Base-by-base conservation (phyloP, 164 flowering plant species). In the Liquidambar formosana region DNA sequence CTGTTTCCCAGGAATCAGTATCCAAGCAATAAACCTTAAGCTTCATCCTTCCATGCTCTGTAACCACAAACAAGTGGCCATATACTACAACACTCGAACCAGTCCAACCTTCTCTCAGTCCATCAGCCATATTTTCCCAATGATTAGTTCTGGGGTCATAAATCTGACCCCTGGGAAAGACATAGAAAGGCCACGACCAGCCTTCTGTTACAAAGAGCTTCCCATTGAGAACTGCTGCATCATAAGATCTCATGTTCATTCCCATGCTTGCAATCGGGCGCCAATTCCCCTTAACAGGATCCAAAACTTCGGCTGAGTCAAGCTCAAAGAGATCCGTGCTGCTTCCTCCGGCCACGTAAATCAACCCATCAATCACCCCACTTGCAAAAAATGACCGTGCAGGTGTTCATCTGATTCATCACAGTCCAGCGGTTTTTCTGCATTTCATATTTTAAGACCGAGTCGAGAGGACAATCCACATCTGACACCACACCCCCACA, bases 181-280 rank as follows among this genome's bases (percentile, higher is more conserved):
- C 88, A 66, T 77, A 70, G 64, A 85, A 88, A 14, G 90, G 89
- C 93, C 93, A 88, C 54, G 80, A 49, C 90, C 93, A 88, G 26
- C 93, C 93, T 79, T 88, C 93, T 3, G 93, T 88, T 33, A 88
- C 82, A 11, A 82, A 75, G 56, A 88, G 86, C 78, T 85, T 86
- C 25, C 86, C 89, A 64, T 85, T 65, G 0, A 86, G 81, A 63
- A 88, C 90, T 21, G 90, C 87, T 9, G 93, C 64, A 68, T 88
- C 90, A 65, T 85, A 88, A 4, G 82, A 75, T 0, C 89, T 83
- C 86, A 86, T 83, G 57, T 81, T 76, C 10, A 74, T 68, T 9
- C 83, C 74, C 90, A 88, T 88, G 45, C 49, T 82, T 19, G 89
- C 80, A 66, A 86, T 71, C 0, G 85, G 74, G 0, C 19, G 70